Evolutionary conservation across 164 flowering plant genomes (phyloP).

Genomic region (Tetrastigma voinierianum): DNA sequence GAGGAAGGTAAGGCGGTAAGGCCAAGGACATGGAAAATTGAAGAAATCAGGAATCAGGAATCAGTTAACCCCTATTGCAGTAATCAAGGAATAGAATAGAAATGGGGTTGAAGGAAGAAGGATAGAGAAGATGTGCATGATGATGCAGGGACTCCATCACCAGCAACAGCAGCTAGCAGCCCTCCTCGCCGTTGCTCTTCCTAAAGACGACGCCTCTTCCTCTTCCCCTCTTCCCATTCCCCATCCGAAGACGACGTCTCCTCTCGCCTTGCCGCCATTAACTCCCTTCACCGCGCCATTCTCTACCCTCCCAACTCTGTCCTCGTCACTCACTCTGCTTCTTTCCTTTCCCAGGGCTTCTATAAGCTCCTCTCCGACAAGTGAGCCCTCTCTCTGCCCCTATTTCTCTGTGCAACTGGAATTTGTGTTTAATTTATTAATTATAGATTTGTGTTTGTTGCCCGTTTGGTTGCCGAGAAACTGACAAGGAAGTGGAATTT

Average conservation of each 20-base stretch:
- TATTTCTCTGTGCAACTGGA: neutral
- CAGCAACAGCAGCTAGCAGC: conserved; percentile 87
- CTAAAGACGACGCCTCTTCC: conserved; percentile 46
- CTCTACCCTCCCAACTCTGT: conserved; percentile 78
- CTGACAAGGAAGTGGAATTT: too few species aligned
- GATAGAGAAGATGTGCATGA: conserved; percentile 14
- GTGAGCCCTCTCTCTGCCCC: conserved; percentile 40
- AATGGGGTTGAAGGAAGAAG: conserved; percentile 1
- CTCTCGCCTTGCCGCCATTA: conserved; percentile 57
- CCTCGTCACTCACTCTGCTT: conserved; percentile 81
- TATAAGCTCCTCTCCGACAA: conserved; percentile 83
- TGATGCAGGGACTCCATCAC: conserved; percentile 88
- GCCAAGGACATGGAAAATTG: neutral
- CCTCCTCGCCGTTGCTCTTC: conserved; percentile 74
- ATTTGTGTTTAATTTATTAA: too few species aligned
- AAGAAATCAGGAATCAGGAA: neutral
- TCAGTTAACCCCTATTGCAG: too few species aligned
- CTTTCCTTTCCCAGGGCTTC: conserved; percentile 81
- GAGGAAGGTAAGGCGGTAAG: conserved; percentile 2
- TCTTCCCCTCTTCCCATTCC: conserved; percentile 14
- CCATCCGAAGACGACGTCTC: conserved; percentile 46
- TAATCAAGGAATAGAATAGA: neutral
- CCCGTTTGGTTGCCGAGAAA: too few species aligned
- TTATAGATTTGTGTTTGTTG: too few species aligned
- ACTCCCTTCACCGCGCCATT: conserved; percentile 81